Conservation (phyloP, 225 moss, liverwort and hornwort species). For the Rhytidiadelphus loreus region DNA sequence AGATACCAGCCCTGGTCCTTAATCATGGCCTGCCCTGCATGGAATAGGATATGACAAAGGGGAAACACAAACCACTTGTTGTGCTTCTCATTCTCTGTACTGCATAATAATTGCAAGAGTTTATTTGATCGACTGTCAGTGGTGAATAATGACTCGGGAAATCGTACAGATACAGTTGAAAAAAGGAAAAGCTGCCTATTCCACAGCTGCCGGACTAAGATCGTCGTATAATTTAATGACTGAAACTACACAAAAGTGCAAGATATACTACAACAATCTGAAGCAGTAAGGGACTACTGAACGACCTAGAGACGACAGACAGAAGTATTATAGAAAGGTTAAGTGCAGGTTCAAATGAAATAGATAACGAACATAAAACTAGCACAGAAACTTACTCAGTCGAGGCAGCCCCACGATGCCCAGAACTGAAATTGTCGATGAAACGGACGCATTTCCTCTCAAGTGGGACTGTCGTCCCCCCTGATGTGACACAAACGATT, state of each 20-base stretch:
- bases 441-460: conserved; percentile 92
- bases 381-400: conserved; percentile 49
- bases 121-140: background rate
- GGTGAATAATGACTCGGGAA: background rate
- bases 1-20: conserved; percentile 12
- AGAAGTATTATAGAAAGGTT: background rate
- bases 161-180: background rate
- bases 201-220: background rate
- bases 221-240: background rate
- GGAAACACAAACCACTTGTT: background rate
- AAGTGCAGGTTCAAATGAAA: background rate
- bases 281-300: background rate
- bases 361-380: background rate
- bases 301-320: background rate
- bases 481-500: conserved; percentile 86
- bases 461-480: conserved; percentile 94
- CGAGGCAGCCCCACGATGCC: conserved; percentile 95
- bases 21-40: conserved; percentile 6
- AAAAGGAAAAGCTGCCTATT: background rate
- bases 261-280: background rate
- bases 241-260: background rate
- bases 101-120: background rate
- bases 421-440: conserved; percentile 99
- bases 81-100: background rate
- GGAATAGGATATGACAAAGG: background rate